Conservation (phyloP, 306 rosid genomes). For the Cucurbita argyrosperma region DNA sequence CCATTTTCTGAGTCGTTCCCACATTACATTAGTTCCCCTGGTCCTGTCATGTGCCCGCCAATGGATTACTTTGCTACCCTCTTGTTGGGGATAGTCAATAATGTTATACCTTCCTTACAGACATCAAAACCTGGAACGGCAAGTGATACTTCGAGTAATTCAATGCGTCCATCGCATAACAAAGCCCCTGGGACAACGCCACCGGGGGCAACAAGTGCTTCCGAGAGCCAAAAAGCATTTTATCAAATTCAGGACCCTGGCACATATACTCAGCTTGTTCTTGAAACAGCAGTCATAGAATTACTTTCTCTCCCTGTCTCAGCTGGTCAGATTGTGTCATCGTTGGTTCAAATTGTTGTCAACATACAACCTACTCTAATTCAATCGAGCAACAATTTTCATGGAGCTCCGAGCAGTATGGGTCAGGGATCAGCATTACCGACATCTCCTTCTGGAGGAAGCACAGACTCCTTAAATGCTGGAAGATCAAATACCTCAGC, state of each 20-base stretch:
- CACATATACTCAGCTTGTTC: constrained; percentile 82
- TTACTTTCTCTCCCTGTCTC: constrained; percentile 88
- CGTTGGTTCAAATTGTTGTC: constrained; percentile 78
- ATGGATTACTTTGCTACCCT: constrained; percentile 81
- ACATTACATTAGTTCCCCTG: constrained; percentile 53
- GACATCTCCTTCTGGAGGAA: constrained; percentile 96
- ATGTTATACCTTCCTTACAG: constrained; percentile 85
- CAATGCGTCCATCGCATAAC: constrained; percentile 45
- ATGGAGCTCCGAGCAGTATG: constrained; percentile 56
- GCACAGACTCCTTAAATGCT: constrained; percentile 87
- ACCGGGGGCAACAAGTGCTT: constrained; percentile 54
- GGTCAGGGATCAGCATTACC: constrained; percentile 86
- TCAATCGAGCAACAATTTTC: constrained; percentile 73
- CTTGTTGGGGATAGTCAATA: constrained; percentile 82
- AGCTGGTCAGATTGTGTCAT: constrained; percentile 72
- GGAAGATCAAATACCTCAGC: constrained; percentile 73
- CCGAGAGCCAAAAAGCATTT: constrained; percentile 77
- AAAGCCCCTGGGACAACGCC: constrained; percentile 60
- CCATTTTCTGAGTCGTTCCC: constrained; percentile 88
- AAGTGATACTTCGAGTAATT: constrained; percentile 36
- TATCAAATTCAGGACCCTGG: constrained; percentile 99
- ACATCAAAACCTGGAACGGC: constrained; percentile 59
- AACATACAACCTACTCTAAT: constrained; percentile 86
- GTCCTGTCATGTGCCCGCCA: constrained; percentile 82
- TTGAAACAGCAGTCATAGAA: constrained; percentile 92